Evolutionary conservation across 2,329 filamentous ascomycete species (phyloP).

Genomic region (Metarhizium album): DNA sequence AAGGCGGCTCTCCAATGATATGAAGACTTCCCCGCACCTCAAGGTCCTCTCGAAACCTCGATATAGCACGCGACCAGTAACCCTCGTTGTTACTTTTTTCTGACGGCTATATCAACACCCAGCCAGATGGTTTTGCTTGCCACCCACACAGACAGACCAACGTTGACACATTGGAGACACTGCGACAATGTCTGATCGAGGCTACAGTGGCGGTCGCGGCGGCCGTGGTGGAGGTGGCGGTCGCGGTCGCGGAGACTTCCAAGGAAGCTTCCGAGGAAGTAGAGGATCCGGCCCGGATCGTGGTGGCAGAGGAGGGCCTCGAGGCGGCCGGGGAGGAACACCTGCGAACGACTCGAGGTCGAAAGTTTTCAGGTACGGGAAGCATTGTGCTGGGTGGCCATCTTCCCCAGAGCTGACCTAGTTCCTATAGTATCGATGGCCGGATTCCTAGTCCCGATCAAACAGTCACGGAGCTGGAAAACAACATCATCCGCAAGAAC

Average conservation of each 20-base stretch:
- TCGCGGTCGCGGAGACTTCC: slow-evolving; percentile 8
- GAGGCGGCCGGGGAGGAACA: slow-evolving; percentile 13
- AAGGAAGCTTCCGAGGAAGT: slow-evolving; percentile 10
- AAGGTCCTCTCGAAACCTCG: background rate
- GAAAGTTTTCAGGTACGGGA: slow-evolving; percentile 11
- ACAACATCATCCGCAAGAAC: slow-evolving; percentile 24
- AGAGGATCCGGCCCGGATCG: slow-evolving; percentile 8
- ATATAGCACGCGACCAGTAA: background rate
- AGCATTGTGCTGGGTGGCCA: background rate
- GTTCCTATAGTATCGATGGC: slow-evolving; percentile 13
- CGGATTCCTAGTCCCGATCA: slow-evolving; percentile 14
- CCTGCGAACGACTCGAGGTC: slow-evolving; percentile 12
- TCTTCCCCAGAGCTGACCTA: background rate
- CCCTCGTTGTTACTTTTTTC: background rate
- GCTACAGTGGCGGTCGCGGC: slow-evolving; percentile 13
- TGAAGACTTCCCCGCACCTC: background rate
- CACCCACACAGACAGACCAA: no score
- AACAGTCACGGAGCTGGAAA: slow-evolving; percentile 26
- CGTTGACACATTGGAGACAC: background rate
- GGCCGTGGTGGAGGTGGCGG: slow-evolving; percentile 9
- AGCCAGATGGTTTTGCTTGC: background rate
- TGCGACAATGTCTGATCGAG: slow-evolving; percentile 17
- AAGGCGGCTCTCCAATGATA: no score
- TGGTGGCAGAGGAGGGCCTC: slow-evolving; percentile 4
- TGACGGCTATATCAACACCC: background rate